A percentile compares a stretch with the other conserved stretches of the same genome.
Conservation (phyloP, 2,329 filamentous ascomycete genomes). For the Xylariaceae sp. region DNA sequence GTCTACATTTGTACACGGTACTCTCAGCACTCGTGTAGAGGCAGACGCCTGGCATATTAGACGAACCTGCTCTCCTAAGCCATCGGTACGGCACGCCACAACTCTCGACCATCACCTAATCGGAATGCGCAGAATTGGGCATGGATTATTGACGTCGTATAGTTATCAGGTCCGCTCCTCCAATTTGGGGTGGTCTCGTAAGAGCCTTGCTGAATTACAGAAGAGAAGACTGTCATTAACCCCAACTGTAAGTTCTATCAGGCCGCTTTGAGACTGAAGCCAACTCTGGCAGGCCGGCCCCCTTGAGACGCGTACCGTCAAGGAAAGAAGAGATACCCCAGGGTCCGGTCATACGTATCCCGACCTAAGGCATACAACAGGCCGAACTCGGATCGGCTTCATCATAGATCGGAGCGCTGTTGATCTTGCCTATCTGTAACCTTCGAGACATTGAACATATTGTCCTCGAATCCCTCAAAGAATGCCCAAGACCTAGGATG, state of each 20-base stretch:
- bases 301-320: too few species aligned
- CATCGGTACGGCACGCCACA: background rate
- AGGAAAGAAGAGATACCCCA: background rate
- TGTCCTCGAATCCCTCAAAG: background rate
- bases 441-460: background rate
- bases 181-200: too few species aligned
- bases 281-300: background rate
- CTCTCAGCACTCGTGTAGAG: background rate
- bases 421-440: background rate
- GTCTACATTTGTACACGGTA: too few species aligned
- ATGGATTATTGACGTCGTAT: too few species aligned
- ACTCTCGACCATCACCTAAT: too few species aligned
- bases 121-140: background rate
- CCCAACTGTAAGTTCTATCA: background rate
- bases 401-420: background rate
- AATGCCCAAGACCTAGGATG: constrained; percentile 20
- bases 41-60: background rate
- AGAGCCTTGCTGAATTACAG: background rate
- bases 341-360: background rate
- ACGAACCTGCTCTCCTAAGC: background rate
- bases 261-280: background rate
- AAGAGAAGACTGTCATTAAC: background rate
- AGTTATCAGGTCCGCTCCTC: too few species aligned
- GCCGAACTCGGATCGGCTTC: background rate
- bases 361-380: background rate